phyloP scores from a whole-genome alignment of 2,329 filamentous ascomycete species.

The Aspergillus tubingensis region DNA sequence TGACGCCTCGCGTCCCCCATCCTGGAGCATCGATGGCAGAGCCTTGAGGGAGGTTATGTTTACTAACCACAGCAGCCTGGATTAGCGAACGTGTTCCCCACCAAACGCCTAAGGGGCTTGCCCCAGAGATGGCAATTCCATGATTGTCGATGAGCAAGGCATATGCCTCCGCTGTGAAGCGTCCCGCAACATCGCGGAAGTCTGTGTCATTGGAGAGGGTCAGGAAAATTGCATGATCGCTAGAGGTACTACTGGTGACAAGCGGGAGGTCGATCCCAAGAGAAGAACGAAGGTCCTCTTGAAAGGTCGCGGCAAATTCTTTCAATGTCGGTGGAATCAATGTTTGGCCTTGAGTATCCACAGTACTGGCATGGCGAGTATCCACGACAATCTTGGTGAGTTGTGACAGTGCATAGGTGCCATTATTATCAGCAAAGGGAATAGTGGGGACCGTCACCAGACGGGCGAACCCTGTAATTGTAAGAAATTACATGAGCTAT shows the following conservation, averaged over 20 bases:
- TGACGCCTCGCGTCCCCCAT: constrained; percentile 51
- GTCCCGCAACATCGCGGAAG: constrained; percentile 50
- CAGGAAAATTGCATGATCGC: constrained; percentile 45
- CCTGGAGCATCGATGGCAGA: constrained; percentile 51
- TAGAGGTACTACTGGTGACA: constrained; percentile 21
- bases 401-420: neutral
- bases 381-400: constrained; percentile 38
- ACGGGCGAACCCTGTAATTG: neutral
- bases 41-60: constrained; percentile 46
- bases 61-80: constrained; percentile 47
- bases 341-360: constrained; percentile 51
- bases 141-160: constrained; percentile 43
- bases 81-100: constrained; percentile 58
- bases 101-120: constrained; percentile 56
- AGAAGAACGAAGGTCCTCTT: constrained; percentile 34
- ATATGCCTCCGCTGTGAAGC: constrained; percentile 54
- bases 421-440: neutral
- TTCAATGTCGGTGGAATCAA: constrained; percentile 54
- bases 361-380: constrained; percentile 39
- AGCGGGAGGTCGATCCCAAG: constrained; percentile 24
- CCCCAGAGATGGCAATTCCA: constrained; percentile 51
- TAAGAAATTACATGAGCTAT: neutral
- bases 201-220: constrained; percentile 46
- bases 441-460: neutral
- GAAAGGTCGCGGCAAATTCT: constrained; percentile 53